Evolutionary conservation across 768 basidiomycete species (phyloP), one percentile per base, ranked within the genome.

Genomic region (Rhizopogon roseolus): DNA sequence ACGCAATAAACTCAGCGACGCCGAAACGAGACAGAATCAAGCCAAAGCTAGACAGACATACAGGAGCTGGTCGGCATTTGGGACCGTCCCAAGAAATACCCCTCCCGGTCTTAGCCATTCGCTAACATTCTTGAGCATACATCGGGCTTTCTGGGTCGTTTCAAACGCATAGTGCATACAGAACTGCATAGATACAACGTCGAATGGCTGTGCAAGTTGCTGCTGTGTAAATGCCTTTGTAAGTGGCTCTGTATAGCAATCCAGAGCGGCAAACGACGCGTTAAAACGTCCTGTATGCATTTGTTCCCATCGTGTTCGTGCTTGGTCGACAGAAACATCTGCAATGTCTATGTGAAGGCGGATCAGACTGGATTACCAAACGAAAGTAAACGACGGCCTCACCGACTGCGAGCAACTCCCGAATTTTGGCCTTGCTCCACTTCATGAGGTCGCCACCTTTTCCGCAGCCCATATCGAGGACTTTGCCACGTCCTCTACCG

Each of bases 121-220:
- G 53, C 84, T 81, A 29, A 94, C 95, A 66, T 99, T 99, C 37
- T 84, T 80, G 32, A 99, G 82, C 97, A 99, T 97, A 67, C 84
- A 87, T 32, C 91, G 80, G 25, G 85, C 90, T 66, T 97, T 97
- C 54, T 80, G 75, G 29, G 84, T 80, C n/a, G 81, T 88, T 69
- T 98, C 94, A 67, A 99, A 98, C 7, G 97, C 97, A 65, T 99
- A 98, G 68, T 99, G 97, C 91, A 99, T 98, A 71, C 97, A 98
- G 68, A 99, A 99, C 66, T 99, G 97, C 93, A 98, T 92, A 2
- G 93, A 91, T 5, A 98, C 93, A 53, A 93, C 91, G 64, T 98
- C 97, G 64, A 97, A 97, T 5, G 86, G 86, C 29, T 79, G 76
- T 0, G 72, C 73, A 25, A 91, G 78, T 56, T 78, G 73, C 16